A percentile compares a stretch with the other conserved stretches of the same genome.
These are phyloP conservation scores for Magnusiomyces ingens DNA, from an alignment of 1,139 yeast species.

Conservation along the genomic window DNA sequence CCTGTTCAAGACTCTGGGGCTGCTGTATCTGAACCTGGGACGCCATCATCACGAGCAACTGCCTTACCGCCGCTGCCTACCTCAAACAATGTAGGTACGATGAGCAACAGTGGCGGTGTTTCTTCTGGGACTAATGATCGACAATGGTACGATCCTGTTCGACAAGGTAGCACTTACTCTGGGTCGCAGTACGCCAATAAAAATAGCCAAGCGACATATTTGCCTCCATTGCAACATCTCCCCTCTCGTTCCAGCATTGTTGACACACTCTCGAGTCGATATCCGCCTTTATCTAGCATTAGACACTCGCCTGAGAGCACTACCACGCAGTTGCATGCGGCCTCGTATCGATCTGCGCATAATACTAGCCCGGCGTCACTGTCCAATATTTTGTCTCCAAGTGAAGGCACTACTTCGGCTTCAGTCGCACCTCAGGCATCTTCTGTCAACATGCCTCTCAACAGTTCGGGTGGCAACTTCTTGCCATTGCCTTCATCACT, in stretches of 20 bases:
- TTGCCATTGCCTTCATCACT: constrained; percentile 7
- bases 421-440: background rate
- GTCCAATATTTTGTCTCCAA: background rate
- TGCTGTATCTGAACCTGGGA: background rate
- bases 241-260: background rate
- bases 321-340: background rate
- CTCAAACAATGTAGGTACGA: background rate
- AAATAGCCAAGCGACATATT: constrained; percentile 4
- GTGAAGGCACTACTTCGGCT: background rate
- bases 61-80: background rate
- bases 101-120: no score
- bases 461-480: background rate
- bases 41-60: background rate
- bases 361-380: constrained; percentile 5
- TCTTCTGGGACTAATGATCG: background rate
- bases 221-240: constrained; percentile 2
- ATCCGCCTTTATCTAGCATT: background rate
- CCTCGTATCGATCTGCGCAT: background rate
- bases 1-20: background rate
- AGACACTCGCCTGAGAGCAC: constrained; percentile 1
- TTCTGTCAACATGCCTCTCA: background rate
- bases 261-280: background rate
- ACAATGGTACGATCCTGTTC: constrained; percentile 6
- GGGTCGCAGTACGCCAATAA: constrained; percentile 4
- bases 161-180: constrained; percentile 1